Evolutionary conservation across 768 basidiomycete species (phyloP).

Genomic region (Russula virescens): DNA sequence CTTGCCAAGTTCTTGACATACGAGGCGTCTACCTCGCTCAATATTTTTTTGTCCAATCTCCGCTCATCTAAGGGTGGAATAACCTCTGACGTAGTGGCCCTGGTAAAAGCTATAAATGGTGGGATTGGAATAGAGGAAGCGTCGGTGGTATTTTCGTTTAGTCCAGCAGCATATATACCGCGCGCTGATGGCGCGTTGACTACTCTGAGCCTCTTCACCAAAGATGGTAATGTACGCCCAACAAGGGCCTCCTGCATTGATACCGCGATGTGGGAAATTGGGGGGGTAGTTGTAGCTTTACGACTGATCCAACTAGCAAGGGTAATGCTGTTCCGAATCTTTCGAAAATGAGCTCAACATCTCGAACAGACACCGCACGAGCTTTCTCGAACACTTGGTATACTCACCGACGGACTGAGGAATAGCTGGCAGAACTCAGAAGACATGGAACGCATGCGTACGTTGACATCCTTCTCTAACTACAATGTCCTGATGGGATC

Average conservation of each 20-base stretch:
- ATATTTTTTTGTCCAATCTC: slow-evolving; percentile 60
- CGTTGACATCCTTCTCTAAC: slow-evolving; percentile 30
- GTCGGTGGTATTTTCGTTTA: slow-evolving; percentile 37
- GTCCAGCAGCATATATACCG: slow-evolving; percentile 29
- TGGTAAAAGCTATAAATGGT: slow-evolving; percentile 48
- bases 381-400: slow-evolving; percentile 61
- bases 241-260: slow-evolving; percentile 65
- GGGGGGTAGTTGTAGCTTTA: slow-evolving; percentile 70
- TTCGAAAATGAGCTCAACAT: background rate
- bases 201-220: slow-evolving; percentile 18
- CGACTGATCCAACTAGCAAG: slow-evolving; percentile 70
- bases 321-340: slow-evolving; percentile 35
- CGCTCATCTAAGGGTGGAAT: slow-evolving; percentile 34
- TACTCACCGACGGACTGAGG: slow-evolving; percentile 70
- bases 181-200: slow-evolving; percentile 11
- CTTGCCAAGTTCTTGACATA: slow-evolving; percentile 78
- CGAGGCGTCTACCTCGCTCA: slow-evolving; percentile 76
- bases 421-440: slow-evolving; percentile 92
- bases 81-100: slow-evolving; percentile 31
- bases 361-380: slow-evolving; percentile 62
- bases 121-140: slow-evolving; percentile 40
- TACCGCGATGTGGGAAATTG: slow-evolving; percentile 72
- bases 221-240: slow-evolving; percentile 51
- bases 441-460: slow-evolving; percentile 87
- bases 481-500: background rate